phyloP scores from a whole-genome alignment of 164 flowering plant species.

The Berberis vulgaris region DNA sequence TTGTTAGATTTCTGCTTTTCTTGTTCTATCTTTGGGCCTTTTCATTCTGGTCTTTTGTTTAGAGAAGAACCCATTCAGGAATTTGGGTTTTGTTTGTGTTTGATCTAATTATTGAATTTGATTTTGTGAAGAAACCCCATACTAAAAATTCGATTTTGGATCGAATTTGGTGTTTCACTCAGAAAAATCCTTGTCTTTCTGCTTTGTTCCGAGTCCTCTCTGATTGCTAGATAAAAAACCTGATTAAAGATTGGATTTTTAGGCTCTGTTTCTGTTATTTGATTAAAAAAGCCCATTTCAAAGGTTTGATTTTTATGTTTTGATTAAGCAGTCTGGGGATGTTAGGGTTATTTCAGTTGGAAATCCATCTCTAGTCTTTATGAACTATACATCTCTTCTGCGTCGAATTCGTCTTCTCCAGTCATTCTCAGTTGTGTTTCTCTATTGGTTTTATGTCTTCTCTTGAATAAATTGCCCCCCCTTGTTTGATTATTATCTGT shows the following conservation, averaged over 20 bases:
- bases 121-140: background rate
- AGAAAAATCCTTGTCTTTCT: background rate
- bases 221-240: background rate
- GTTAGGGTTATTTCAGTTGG: slow-evolving; percentile 3
- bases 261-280: background rate
- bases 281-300: background rate
- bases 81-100: background rate
- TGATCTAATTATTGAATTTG: background rate
- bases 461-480: slow-evolving; percentile 21
- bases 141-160: background rate
- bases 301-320: slow-evolving; percentile 1
- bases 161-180: background rate
- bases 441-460: slow-evolving; percentile 59
- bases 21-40: background rate
- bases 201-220: too few relatives aligned
- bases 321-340: background rate
- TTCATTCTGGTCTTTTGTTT: background rate
- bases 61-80: background rate
- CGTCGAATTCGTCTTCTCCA: slow-evolving; percentile 38
- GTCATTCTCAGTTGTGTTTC: slow-evolving; percentile 64
- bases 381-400: slow-evolving; percentile 23
- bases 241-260: background rate
- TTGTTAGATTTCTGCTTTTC: background rate
- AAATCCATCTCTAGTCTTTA: slow-evolving; percentile 12
- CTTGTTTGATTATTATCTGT: too few relatives aligned